Evolutionary conservation across 176 grass and related monocot species (phyloP).

Genomic region (Juncus inflexus): DNA sequence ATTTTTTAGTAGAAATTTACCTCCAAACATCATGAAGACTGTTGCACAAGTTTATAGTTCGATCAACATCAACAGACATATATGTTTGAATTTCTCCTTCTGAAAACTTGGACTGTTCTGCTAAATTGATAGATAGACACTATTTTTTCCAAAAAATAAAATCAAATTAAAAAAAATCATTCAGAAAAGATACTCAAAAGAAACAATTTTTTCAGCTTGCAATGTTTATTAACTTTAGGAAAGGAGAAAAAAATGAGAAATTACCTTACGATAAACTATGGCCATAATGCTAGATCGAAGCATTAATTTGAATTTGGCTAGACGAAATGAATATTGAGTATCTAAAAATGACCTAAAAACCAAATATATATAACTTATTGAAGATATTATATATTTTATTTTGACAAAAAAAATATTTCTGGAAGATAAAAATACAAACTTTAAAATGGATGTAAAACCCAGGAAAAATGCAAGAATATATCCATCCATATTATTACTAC

Average conservation of each 20-base stretch:
- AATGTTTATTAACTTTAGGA: no score
- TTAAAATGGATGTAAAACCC: slow-evolving; percentile 78
- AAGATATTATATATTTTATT: slow-evolving; percentile 3
- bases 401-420: not conserved
- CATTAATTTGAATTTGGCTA: slow-evolving; percentile 90
- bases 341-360: slow-evolving; percentile 84
- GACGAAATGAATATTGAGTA: slow-evolving; percentile 76
- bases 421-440: slow-evolving; percentile 38
- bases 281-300: slow-evolving; percentile 86
- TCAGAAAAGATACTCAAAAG: no score
- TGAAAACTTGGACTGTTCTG: slow-evolving; percentile 88
- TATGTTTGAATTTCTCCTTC: slow-evolving; percentile 95
- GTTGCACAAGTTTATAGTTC: slow-evolving; percentile 82
- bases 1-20: slow-evolving; percentile 31
- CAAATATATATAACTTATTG: slow-evolving; percentile 1
- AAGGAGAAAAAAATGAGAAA: not conserved
- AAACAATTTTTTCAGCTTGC: no score
- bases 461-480: slow-evolving; percentile 73
- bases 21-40: slow-evolving; percentile 96
- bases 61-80: slow-evolving; percentile 93
- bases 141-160: slow-evolving; percentile 33
- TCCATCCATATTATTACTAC: slow-evolving; percentile 51
- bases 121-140: slow-evolving; percentile 73
- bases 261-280: slow-evolving; percentile 83
- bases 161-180: not conserved